These are phyloP conservation scores for Podila minutissima DNA, from an alignment of 192 early-diverging fungal genomes.

Conservation along the genomic window DNA sequence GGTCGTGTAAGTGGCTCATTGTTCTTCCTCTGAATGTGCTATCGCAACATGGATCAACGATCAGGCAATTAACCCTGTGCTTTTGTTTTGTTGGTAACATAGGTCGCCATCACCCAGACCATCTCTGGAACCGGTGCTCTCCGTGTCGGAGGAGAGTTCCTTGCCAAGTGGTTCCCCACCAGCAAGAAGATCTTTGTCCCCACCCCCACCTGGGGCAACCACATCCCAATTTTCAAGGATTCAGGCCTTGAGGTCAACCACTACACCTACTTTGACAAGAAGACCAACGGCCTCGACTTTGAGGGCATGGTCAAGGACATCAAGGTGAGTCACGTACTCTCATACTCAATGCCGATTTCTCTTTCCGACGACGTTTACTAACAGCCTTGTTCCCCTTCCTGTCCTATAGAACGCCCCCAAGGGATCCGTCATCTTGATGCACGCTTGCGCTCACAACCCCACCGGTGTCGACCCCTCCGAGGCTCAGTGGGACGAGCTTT, in stretches of 20 bases:
- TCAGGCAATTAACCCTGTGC: neutral
- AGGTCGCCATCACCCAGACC: constrained; percentile 90
- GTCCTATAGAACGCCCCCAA: constrained; percentile 74
- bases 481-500: constrained; percentile 93
- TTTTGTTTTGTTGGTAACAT: neutral
- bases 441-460: constrained; percentile 99
- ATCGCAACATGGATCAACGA: neutral
- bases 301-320: constrained; percentile 92
- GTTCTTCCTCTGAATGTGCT: neutral
- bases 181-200: constrained; percentile 93
- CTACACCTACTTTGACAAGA: constrained; percentile 96
- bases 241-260: constrained; percentile 85
- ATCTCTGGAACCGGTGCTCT: constrained; percentile 99
- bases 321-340: constrained; percentile 55
- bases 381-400: neutral
- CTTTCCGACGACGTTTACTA: neutral
- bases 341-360: neutral
- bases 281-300: constrained; percentile 94
- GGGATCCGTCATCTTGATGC: constrained; percentile 91
- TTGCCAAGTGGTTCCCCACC: constrained; percentile 79
- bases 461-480: constrained; percentile 97
- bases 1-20: constrained; percentile 61
- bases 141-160: constrained; percentile 91
- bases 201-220: constrained; percentile 98
- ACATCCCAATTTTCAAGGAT: constrained; percentile 92